Evolutionary conservation across 768 basidiomycete genomes (phyloP), one percentile per base, ranked within the genome.

Genomic region (Naganishia onofrii): DNA sequence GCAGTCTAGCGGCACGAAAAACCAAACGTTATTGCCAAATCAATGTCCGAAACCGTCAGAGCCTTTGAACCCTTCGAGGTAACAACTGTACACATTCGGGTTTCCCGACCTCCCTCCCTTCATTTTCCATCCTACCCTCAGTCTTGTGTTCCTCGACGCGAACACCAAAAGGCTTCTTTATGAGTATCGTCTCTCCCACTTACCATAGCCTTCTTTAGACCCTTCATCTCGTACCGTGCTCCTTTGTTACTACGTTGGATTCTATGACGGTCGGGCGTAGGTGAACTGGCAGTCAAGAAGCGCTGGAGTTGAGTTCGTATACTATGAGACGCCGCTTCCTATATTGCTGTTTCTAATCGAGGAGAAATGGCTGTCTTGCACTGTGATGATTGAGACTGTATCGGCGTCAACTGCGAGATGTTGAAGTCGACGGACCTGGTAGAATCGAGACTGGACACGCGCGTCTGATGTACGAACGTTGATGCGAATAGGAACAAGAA

Each of bases 191-290:
- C 36, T 48, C 15, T 19, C 0, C 32, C 34, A 79, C 81, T 75
- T 53, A 83, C 82, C 77, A 82, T 79, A n/a, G 77, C 77, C 73
- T 83, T 83, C 75, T 82, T 83, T 65, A 83, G 74, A 1, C 78
- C 78, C 77, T 83, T 83, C 82, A 82, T 82, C 28, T 63, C 74
- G 67, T 9, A 26, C 42, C 4, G 23, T 29, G 13, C 10, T 42
- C 13, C 12, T 7, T 10, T 42, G n/a, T 5, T 21, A 36, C 42
- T 23, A 28, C 46, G 23, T 44, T 42, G 21, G 15, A 26, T 9
- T 15, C 42, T 34, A 46, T 55, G 23, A 51, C 13, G 21, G 21
- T 21, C 3, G 23, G 21, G 48, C 42, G 42, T 42, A 2, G 42
- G 8, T 2, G 42, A 15, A 42, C 7, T 42, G 15, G 42, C 42